A percentile compares a stretch with the other conserved stretches of the same genome.
Evolutionary conservation across 2,329 filamentous ascomycete species (phyloP).

Genomic region (Beauveria sp.): DNA sequence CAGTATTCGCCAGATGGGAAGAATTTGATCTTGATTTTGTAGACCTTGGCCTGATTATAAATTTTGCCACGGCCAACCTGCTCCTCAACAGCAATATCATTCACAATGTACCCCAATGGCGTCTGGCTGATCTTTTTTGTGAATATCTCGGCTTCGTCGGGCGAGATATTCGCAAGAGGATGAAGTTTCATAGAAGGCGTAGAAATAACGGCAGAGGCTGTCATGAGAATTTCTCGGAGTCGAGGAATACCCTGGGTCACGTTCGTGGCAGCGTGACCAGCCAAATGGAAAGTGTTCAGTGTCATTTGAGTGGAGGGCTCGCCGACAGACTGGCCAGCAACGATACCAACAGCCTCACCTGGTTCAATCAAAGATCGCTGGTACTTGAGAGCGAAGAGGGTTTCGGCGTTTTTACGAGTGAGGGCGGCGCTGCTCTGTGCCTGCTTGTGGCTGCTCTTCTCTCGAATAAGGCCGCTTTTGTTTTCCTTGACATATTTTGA

Average conservation of each 20-base stretch:
- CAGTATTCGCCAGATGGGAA: constrained; percentile 81
- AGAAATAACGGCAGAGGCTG: constrained; percentile 78
- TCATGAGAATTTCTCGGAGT: constrained; percentile 97
- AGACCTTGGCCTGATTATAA: constrained; percentile 70
- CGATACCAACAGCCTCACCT: constrained; percentile 92
- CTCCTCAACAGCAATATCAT: constrained; percentile 75
- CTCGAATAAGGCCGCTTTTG: constrained; percentile 48
- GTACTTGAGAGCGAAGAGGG: constrained; percentile 86
- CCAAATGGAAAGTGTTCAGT: constrained; percentile 98
- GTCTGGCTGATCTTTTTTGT: constrained; percentile 88
- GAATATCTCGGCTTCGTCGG: constrained; percentile 66
- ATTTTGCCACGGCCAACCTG: constrained; percentile 64
- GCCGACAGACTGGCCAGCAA: constrained; percentile 92
- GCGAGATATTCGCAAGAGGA: constrained; percentile 63
- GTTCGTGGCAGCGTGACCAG: constrained; percentile 96
- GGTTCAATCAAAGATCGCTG: constrained; percentile 86
- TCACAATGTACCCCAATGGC: constrained; percentile 74
- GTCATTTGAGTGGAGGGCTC: constrained; percentile 99
- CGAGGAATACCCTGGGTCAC: constrained; percentile 97
- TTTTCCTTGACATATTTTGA: constrained; percentile 75
- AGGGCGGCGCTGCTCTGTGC: constrained; percentile 24
- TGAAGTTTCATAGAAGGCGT: constrained; percentile 86
- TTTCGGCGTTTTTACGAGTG: constrained; percentile 69
- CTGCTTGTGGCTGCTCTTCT: constrained; percentile 33
- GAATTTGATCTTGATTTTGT: constrained; percentile 72